These are phyloP conservation scores for Dittrichia graveolens DNA, from an alignment of 129 eudicot species.

Conservation along the genomic window DNA sequence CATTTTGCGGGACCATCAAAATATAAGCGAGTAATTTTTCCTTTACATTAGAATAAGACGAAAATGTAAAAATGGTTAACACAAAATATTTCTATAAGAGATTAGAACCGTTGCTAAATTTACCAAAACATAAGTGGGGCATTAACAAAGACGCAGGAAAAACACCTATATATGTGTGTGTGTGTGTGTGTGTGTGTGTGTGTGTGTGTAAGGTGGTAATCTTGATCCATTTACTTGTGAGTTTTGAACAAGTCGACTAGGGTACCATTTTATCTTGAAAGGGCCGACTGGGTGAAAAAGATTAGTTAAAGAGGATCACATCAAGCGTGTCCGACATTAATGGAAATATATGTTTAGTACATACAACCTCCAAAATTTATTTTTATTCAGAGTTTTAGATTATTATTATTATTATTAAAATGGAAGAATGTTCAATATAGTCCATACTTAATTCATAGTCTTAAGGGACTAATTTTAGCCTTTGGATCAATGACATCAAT, in stretches of 20 bases:
- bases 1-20: conserved; percentile 11
- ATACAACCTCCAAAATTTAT: neutral
- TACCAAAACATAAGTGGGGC: neutral
- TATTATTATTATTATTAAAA: neutral
- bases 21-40: neutral
- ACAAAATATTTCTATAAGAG: neutral
- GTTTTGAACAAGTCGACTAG: neutral
- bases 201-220: neutral
- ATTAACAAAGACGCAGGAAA: neutral
- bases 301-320: neutral
- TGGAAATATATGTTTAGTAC: neutral
- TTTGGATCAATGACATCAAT: too few relatives aligned
- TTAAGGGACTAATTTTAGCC: too few relatives aligned
- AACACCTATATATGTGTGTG: too few relatives aligned
- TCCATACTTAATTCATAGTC: too few relatives aligned
- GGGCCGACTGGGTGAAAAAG: neutral
- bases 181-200: too few relatives aligned
- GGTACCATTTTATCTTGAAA: neutral
- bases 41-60: neutral
- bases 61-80: neutral
- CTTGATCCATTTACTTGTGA: neutral
- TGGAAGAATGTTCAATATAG: too few relatives aligned
- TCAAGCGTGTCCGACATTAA: too few relatives aligned
- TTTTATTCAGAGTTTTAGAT: neutral
- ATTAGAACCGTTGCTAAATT: neutral